These are phyloP conservation scores for Rhodotorula mucilaginosa DNA, from an alignment of 1,284 basidiomycete genomes.

Conservation along the genomic window DNA sequence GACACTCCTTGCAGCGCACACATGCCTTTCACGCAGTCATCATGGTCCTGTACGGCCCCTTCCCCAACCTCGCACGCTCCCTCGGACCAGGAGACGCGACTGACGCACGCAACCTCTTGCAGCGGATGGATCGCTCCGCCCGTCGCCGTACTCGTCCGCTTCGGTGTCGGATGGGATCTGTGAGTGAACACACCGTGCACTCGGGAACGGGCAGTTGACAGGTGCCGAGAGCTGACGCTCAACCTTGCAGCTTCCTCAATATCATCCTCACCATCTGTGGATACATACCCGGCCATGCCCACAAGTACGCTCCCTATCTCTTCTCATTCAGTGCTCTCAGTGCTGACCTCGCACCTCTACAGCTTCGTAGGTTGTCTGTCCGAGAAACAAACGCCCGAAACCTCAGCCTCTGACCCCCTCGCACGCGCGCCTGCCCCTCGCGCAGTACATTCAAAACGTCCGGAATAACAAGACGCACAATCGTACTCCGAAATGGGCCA, in stretches of 20 bases:
- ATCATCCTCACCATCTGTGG: slow-evolving; percentile 82
- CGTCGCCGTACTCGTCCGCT: slow-evolving; percentile 81
- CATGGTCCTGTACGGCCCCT: slow-evolving; percentile 67
- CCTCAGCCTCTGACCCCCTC: not conserved
- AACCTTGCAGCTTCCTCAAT: slow-evolving; percentile 66
- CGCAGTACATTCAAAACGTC: slow-evolving; percentile 65
- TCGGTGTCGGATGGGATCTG: slow-evolving; percentile 74
- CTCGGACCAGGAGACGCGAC: not conserved
- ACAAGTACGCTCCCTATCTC: slow-evolving; percentile 47
- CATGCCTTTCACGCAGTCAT: slow-evolving; percentile 81
- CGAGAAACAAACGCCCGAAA: not conserved
- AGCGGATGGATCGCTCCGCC: slow-evolving; percentile 41
- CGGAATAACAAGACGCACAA: slow-evolving; percentile 89
- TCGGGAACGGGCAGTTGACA: not conserved
- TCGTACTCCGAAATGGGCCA: slow-evolving; percentile 91
- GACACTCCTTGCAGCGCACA: slow-evolving; percentile 51
- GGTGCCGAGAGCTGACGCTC: slow-evolving; percentile 56
- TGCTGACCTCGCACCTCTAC: not conserved
- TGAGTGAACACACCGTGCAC: not conserved
- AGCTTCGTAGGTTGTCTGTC: slow-evolving; percentile 18
- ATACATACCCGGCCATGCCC: slow-evolving; percentile 68
- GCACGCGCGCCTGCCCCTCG: too few relatives aligned
- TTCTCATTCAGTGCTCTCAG: not conserved
- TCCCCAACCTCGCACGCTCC: too few relatives aligned
- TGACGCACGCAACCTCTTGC: not conserved